Base-by-base conservation (phyloP, 2,329 filamentous ascomycete genomes). In the Coccinonectria pachysandricola region DNA sequence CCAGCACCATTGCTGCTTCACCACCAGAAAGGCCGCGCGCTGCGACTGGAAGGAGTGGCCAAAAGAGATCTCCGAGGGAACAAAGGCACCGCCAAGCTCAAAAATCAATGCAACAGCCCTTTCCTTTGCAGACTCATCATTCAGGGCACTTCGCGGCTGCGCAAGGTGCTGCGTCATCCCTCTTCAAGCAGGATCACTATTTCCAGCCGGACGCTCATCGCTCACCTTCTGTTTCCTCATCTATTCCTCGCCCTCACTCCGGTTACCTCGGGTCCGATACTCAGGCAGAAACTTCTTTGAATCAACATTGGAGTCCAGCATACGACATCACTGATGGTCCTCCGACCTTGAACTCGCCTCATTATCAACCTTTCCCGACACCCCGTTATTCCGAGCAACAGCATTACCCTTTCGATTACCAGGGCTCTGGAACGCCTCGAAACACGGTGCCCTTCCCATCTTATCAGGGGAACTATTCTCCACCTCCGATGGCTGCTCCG, bases 211-310 rank as follows among this genome's bases (percentile, higher is more conserved):
- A 16, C 27, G 26, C 25, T 8, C 31, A 31, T 20, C 17, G 23
- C 14, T 36, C 36, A 13, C 30, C 34, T 6, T 32, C 34, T 7
- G 8, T 25, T 19, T 45, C 49, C 6, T 57, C 57, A 1, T 66
- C 65, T 17, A 64, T 60, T 28, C 69, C 72, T 17, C 73, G 53
- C 45, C 68, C 60, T 40, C 67, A 68, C 26, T 66, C 60, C 30
- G 73, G 62, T 20, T 56, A 58, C 26, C 43, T 51, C 17, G 57
- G 52, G 16, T 58, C 56, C 3, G 49, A 53, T 9, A 37, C 17
- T 12, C 26, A 26, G 19, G 12, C 12, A 21, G 32, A 23, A 17
- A 18, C 24, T 15, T 25, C 27, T 9, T 28, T 24, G 9, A 26
- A 37, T 14, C 23, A 24, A 10, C 35, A 18, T 27, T 35, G 35